phyloP scores from a whole-genome alignment of 305 asterid species.

The Ilex paraguariensis region DNA sequence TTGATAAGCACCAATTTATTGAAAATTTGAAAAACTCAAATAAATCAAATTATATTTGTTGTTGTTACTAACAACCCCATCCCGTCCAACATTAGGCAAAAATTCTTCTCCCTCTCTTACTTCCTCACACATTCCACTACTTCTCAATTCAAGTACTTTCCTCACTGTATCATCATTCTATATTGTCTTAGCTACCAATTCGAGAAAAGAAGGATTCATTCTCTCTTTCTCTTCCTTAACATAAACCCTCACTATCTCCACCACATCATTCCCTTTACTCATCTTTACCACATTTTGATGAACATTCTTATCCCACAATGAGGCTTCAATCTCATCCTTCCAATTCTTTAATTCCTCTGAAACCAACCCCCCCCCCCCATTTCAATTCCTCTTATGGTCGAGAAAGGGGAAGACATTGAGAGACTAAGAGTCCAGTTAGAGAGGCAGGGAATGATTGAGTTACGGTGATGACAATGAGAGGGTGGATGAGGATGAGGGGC shows the following conservation, averaged over 20 bases:
- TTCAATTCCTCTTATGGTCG: too few species aligned
- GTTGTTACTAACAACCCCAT: slow-evolving; percentile 10
- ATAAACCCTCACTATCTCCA: slow-evolving; percentile 40
- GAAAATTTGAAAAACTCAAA: too few species aligned
- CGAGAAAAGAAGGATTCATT: slow-evolving; percentile 71
- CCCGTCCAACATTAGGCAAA: slow-evolving; percentile 3
- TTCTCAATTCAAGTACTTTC: slow-evolving; percentile 17
- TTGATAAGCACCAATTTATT: too few species aligned
- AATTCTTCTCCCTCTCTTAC: slow-evolving; percentile 15
- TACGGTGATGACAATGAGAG: too few species aligned
- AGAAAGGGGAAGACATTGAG: too few species aligned
- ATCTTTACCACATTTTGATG: slow-evolving; percentile 30
- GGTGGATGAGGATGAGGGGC: too few species aligned
- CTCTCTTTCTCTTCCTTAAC: slow-evolving; percentile 51
- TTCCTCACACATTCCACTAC: slow-evolving; percentile 3
- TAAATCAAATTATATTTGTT: slow-evolving; percentile 12
- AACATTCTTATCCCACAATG: slow-evolving; percentile 49
- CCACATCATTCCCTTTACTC: slow-evolving; percentile 36
- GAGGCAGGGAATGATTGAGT: too few species aligned
- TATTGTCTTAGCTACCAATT: slow-evolving; percentile 21
- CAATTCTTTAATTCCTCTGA: slow-evolving; percentile 53
- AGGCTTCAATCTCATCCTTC: slow-evolving; percentile 69
- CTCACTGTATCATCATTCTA: slow-evolving; percentile 32
- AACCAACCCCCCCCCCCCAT: slow-evolving; percentile 43
- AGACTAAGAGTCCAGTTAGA: too few species aligned